phyloP scores from a whole-genome alignment of 768 basidiomycete genomes.

The Termitomyces sp. region DNA sequence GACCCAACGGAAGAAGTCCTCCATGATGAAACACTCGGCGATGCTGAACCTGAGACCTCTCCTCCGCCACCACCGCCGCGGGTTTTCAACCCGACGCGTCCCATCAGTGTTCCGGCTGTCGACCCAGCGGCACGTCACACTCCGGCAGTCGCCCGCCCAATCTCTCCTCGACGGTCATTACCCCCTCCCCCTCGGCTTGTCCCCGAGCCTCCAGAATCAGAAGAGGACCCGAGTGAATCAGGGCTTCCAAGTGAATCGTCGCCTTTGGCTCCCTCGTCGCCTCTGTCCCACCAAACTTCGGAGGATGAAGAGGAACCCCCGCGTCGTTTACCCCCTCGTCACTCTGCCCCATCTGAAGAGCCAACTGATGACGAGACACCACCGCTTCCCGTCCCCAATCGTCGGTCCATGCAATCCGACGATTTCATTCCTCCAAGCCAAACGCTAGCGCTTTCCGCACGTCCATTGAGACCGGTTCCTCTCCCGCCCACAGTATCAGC shows the following conservation, averaged over 20 bases:
- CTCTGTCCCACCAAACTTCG: background rate
- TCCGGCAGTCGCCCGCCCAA: background rate
- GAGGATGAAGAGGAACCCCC: constrained; percentile 15
- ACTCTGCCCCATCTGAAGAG: constrained; percentile 7
- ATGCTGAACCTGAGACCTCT: constrained; percentile 7
- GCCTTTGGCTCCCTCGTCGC: background rate
- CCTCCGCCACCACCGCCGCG: constrained; percentile 17
- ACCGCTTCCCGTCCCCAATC: constrained; percentile 18
- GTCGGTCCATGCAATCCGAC: constrained; percentile 8
- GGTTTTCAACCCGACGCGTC: constrained; percentile 10
- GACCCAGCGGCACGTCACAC: constrained; percentile 3
- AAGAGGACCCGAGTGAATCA: constrained; percentile 19
- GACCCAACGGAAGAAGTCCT: background rate
- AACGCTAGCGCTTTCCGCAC: constrained; percentile 4
- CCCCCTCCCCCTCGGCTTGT: constrained; percentile 23
- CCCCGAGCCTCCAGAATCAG: constrained; percentile 22
- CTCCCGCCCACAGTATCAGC: constrained; percentile 11
- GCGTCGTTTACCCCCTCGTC: constrained; percentile 12
- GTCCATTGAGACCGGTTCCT: constrained; percentile 12
- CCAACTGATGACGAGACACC: constrained; percentile 14
- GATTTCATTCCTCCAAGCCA: background rate
- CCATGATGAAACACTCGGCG: constrained; percentile 1
- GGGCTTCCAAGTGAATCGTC: background rate
- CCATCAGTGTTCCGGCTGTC: constrained; percentile 4
- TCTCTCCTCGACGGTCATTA: constrained; percentile 6